phyloP scores from a whole-genome alignment of 2,329 filamentous ascomycete genomes.

The Cadophora gregata region DNA sequence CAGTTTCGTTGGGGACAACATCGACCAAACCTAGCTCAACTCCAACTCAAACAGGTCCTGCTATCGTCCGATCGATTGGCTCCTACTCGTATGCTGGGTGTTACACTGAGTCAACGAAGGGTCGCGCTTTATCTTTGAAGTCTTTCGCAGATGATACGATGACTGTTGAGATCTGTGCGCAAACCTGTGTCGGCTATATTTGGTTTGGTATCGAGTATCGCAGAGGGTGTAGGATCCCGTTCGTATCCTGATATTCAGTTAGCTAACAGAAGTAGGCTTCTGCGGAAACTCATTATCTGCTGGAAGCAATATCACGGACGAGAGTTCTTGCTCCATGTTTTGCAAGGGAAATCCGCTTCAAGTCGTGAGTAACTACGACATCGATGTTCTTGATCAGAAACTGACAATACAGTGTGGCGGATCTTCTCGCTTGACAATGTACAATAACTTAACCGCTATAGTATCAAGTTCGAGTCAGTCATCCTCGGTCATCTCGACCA shows the following conservation, averaged over 20 bases:
- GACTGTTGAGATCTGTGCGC: slow-evolving; percentile 41
- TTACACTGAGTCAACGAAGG: slow-evolving; percentile 43
- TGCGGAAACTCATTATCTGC: slow-evolving; percentile 38
- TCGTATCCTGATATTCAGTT: neutral
- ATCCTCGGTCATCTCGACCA: slow-evolving; percentile 5
- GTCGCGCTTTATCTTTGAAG: slow-evolving; percentile 36
- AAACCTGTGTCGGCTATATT: slow-evolving; percentile 37
- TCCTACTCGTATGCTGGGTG: slow-evolving; percentile 39
- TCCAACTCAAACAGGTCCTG: slow-evolving; percentile 18
- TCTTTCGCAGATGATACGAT: slow-evolving; percentile 35
- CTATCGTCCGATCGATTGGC: slow-evolving; percentile 24
- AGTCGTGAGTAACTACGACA: slow-evolving; percentile 37
- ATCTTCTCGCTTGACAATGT: slow-evolving; percentile 35
- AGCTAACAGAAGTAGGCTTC: slow-evolving; percentile 31
- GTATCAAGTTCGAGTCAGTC: slow-evolving; percentile 19
- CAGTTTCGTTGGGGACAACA: neutral
- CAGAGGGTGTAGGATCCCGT: slow-evolving; percentile 36
- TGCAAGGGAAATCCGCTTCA: slow-evolving; percentile 39
- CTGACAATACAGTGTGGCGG: slow-evolving; percentile 34
- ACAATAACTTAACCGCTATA: slow-evolving; percentile 23
- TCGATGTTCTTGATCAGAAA: slow-evolving; percentile 1
- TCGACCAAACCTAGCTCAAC: slow-evolving; percentile 10
- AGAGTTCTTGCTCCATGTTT: slow-evolving; percentile 36
- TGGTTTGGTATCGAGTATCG: slow-evolving; percentile 47
- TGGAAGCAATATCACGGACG: slow-evolving; percentile 33